Evolutionary conservation across 192 early-diverging fungal genomes (phyloP), one percentile per base, ranked within the genome.

Genomic region (Podochytrium sp.): DNA sequence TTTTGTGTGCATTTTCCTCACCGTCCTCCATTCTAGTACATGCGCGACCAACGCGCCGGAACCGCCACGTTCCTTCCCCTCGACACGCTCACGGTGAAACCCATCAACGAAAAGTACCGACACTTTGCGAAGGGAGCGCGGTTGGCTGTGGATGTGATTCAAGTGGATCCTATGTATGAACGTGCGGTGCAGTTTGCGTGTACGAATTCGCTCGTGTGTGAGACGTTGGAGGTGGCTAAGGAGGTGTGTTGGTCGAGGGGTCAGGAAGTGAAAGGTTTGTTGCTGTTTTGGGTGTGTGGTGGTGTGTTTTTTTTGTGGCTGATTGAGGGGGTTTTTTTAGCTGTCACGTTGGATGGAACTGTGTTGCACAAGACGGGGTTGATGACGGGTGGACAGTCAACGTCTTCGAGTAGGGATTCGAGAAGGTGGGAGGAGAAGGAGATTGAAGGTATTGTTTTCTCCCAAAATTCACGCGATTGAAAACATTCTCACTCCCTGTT

Each of bases 351-450:
- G 74, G 97, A 98, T 74, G 97, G 97, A 34, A 92, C 91, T 0
- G 86, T 98, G 27, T 94, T 99, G 74, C 96, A 98, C 80, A 96
- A 94, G 71, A 96, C 90, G 58, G 98, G 98, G 34, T 81, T 98
- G 76, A 98, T 99, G 51, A 98, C 97, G 2, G 98, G 85, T 23
- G 86, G 87, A 1, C 64, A 78, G 52, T 78, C 81, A 53, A 74
- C 80, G 4, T 73, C 50, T 23, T 82, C 80, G 30, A 75, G 50
- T 73, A 70, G 67, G 63, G 77, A 83, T 65, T 82, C 87, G 20
- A 83, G 89, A 55, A 78, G 91, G 41, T 98, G 96, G 95, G 92
- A 97, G 55, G 96, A 95, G 27, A 88, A 89, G 23, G 94, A 94
- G 25, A 83, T 98, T 20, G 96, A 97, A 56, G 90, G 89, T 90